These are phyloP conservation scores for Chamaenerion angustifolium DNA, from an alignment of 345 rosid species.

Conservation along the genomic window DNA sequence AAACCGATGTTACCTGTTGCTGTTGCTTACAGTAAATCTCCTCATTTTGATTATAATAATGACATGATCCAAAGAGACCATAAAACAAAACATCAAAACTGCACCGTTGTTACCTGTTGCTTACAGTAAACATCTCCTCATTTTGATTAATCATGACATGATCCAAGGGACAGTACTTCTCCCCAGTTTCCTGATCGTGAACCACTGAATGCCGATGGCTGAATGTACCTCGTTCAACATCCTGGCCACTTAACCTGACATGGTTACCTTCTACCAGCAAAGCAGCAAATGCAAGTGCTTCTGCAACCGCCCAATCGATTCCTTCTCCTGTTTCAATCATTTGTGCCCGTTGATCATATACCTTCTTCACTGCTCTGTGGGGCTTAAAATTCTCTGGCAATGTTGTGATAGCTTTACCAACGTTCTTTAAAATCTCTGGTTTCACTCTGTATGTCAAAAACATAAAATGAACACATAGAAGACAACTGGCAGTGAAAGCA, in stretches of 20 bases:
- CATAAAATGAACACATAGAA: neutral
- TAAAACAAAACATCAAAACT: neutral
- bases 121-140: constrained; percentile 18
- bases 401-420: constrained; percentile 14
- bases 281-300: constrained; percentile 18
- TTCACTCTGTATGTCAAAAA: constrained; percentile 10
- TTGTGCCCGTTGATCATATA: constrained; percentile 14
- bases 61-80: constrained; percentile 11
- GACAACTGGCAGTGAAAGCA: neutral
- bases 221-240: constrained; percentile 16
- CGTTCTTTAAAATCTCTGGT: constrained; percentile 16
- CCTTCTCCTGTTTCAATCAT: constrained; percentile 17
- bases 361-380: constrained; percentile 15
- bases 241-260: constrained; percentile 15
- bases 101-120: constrained; percentile 11
- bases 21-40: constrained; percentile 18
- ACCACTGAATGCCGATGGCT: constrained; percentile 17
- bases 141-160: constrained; percentile 16
- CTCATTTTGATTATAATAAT: constrained; percentile 16
- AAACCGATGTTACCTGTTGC: constrained; percentile 6
- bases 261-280: constrained; percentile 13
- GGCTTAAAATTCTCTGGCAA: constrained; percentile 14
- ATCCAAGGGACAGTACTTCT: constrained; percentile 12
- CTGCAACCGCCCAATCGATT: constrained; percentile 15
- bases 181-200: constrained; percentile 17